Conservation (phyloP, 2,329 filamentous ascomycete species). For the Monilinia fructigena region DNA sequence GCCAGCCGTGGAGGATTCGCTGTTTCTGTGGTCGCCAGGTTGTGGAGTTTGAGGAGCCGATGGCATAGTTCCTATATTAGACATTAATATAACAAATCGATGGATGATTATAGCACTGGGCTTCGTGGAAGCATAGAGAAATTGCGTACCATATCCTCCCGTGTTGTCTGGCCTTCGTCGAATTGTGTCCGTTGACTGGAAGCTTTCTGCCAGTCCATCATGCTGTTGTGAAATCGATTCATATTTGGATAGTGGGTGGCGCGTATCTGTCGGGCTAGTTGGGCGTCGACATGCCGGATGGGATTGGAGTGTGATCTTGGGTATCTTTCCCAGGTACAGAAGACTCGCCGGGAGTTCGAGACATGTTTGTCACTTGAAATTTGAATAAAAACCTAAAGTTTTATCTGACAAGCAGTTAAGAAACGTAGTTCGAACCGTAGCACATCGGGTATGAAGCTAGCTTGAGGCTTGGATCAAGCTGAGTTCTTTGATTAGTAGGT, state of each 20-base stretch:
- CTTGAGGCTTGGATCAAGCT: slow-evolving; percentile 7
- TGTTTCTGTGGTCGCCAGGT: slow-evolving; percentile 32
- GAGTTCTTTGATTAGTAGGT: slow-evolving; percentile 7
- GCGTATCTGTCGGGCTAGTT: slow-evolving; percentile 52
- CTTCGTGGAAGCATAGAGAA: neutral
- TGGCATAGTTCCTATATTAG: slow-evolving; percentile 34
- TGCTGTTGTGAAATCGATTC: slow-evolving; percentile 40
- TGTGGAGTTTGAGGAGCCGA: slow-evolving; percentile 23
- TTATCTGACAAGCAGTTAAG: slow-evolving; percentile 10
- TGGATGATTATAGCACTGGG: neutral
- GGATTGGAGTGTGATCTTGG: slow-evolving; percentile 26
- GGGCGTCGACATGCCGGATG: slow-evolving; percentile 36
- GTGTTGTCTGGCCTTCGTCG: slow-evolving; percentile 53
- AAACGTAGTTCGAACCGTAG: slow-evolving; percentile 8
- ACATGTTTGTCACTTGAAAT: slow-evolving; percentile 24
- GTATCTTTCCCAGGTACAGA: slow-evolving; percentile 26
- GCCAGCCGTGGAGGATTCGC: slow-evolving; percentile 34
- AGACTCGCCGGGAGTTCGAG: slow-evolving; percentile 28
- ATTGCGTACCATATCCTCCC: slow-evolving; percentile 52
- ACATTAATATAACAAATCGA: neutral
- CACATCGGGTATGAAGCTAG: slow-evolving; percentile 17
- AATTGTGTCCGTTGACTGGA: slow-evolving; percentile 60
- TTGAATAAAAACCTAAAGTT: neutral
- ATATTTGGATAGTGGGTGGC: slow-evolving; percentile 42
- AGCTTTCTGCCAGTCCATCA: slow-evolving; percentile 53